Evolutionary conservation across 2,329 filamentous ascomycete species (phyloP).

Genomic region (Nothophaeocryptopus gaeumannii): DNA sequence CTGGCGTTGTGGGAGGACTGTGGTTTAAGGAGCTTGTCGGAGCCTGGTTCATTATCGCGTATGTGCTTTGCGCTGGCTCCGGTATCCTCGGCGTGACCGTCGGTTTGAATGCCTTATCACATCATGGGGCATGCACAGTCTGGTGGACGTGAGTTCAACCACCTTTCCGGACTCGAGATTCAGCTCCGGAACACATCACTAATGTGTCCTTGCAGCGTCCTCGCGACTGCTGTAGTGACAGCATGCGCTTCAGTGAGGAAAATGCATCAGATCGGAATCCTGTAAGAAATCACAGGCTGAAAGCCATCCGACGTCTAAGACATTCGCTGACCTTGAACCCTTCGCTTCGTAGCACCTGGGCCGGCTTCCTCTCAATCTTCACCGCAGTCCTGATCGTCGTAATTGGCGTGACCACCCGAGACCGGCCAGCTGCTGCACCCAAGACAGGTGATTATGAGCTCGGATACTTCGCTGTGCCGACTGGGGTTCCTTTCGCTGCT

Average conservation of each 20-base stretch:
- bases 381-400: constrained; percentile 48
- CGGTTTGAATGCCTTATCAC: constrained; percentile 58
- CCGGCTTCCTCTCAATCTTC: constrained; percentile 58
- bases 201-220: constrained; percentile 31
- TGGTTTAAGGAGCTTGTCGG: constrained; percentile 54
- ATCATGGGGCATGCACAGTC: constrained; percentile 58
- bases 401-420: constrained; percentile 53
- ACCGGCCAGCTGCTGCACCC: constrained; percentile 60
- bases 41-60: constrained; percentile 56
- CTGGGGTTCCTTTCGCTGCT: constrained; percentile 54
- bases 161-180: too few species aligned
- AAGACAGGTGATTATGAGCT: constrained; percentile 58
- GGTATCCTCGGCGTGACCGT: constrained; percentile 60
- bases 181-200: neutral
- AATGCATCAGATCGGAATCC: constrained; percentile 59
- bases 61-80: constrained; percentile 55
- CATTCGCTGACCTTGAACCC: too few species aligned
- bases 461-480: constrained; percentile 55
- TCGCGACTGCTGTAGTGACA: constrained; percentile 52
- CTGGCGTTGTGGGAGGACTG: constrained; percentile 52
- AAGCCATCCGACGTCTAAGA: too few species aligned
- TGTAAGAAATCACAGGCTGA: constrained; percentile 27
- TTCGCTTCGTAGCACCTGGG: constrained; percentile 46
- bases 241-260: constrained; percentile 52
- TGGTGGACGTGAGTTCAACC: constrained; percentile 41